Evolutionary conservation across 495 filamentous ascomycete genomes (phyloP).

Genomic region (Xylaria intraflava): DNA sequence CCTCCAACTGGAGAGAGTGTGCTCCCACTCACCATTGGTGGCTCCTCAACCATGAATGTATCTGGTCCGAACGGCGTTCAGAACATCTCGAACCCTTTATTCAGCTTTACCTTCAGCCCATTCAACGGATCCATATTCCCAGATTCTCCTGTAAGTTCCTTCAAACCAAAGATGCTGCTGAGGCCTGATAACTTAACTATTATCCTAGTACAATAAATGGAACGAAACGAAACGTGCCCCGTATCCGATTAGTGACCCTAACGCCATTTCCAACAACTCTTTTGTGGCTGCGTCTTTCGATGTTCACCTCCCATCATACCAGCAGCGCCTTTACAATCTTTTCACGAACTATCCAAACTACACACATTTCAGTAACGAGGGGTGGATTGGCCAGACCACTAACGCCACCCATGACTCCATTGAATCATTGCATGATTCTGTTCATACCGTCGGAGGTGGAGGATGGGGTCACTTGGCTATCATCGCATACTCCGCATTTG

Average conservation of each 20-base stretch:
- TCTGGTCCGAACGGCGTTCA: constrained; percentile 47
- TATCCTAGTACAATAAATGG: constrained; percentile 39
- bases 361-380: constrained; percentile 52
- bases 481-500: constrained; percentile 61
- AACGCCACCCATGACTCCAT: constrained; percentile 46
- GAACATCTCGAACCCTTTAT: constrained; percentile 56
- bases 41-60: constrained; percentile 38
- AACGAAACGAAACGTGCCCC: constrained; percentile 45
- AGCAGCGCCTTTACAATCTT: constrained; percentile 53
- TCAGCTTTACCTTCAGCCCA: constrained; percentile 53
- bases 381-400: constrained; percentile 31
- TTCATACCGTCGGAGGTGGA: constrained; percentile 53
- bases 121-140: constrained; percentile 39
- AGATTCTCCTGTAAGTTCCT: constrained; percentile 37
- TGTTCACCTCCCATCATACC: constrained; percentile 34
- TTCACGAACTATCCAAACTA: constrained; percentile 54
- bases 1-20: constrained; percentile 43
- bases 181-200: constrained; percentile 13
- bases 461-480: constrained; percentile 57
- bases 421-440: constrained; percentile 58
- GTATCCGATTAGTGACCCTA: constrained; percentile 28
- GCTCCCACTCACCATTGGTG: constrained; percentile 43
- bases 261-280: constrained; percentile 47
- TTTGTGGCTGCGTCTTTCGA: constrained; percentile 44
- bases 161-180: background rate